Conservation (phyloP, 2,329 filamentous ascomycete genomes). For the Aspergillus vadensis region DNA sequence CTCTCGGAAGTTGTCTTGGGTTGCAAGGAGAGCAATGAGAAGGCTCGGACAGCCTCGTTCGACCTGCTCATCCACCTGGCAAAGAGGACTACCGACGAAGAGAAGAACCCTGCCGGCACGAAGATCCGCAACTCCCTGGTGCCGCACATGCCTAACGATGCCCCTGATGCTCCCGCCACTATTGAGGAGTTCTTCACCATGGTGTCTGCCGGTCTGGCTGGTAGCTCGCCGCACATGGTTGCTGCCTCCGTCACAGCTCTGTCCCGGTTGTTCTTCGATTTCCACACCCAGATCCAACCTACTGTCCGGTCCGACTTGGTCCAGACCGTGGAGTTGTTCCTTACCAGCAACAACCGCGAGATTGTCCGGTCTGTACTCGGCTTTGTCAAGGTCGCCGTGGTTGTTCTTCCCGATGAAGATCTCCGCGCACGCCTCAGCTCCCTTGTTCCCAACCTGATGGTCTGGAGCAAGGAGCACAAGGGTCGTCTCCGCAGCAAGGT, state of each 20-base stretch:
- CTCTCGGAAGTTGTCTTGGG: constrained; percentile 93
- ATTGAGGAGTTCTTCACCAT: constrained; percentile 98
- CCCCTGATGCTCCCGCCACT: constrained; percentile 73
- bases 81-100: constrained; percentile 72
- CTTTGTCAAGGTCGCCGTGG: constrained; percentile 94
- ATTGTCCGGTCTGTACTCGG: constrained; percentile 93
- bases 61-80: constrained; percentile 88
- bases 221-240: constrained; percentile 93
- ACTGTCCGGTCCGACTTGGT: constrained; percentile 80
- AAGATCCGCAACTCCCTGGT: constrained; percentile 89
- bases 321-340: constrained; percentile 91
- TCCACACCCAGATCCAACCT: constrained; percentile 68
- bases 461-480: constrained; percentile 98
- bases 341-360: constrained; percentile 94
- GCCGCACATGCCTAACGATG: constrained; percentile 79
- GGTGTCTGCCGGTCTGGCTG: constrained; percentile 93
- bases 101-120: constrained; percentile 53
- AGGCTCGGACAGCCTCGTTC: constrained; percentile 84
- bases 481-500: constrained; percentile 96
- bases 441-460: constrained; percentile 85
- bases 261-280: constrained; percentile 90
- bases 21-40: constrained; percentile 97
- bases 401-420: constrained; percentile 76
- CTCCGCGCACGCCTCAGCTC: constrained; percentile 75
- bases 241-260: constrained; percentile 95